Conservation (phyloP, 106 monocot genomes). For the Dioscorea alata region DNA sequence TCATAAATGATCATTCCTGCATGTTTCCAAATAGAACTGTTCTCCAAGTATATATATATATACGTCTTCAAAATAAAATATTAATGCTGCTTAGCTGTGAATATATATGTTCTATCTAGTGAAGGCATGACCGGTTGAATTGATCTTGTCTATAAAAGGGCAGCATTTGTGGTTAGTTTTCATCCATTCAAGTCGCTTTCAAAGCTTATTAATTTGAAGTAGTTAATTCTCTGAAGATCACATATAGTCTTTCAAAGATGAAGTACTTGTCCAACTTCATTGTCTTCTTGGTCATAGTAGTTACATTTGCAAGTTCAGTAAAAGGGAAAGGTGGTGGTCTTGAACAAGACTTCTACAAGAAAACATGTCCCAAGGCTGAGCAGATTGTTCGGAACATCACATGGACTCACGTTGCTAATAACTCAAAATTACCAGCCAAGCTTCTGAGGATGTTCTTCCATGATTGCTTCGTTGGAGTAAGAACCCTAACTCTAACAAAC, state of each 20-base stretch:
- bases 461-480: slow-evolving; percentile 47
- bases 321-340: slow-evolving; percentile 14
- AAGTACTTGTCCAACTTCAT: background rate
- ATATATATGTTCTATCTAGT: background rate
- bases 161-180: background rate
- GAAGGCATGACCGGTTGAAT: background rate
- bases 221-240: too few relatives aligned
- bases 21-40: too few relatives aligned
- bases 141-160: background rate
- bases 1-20: too few relatives aligned
- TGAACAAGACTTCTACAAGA: slow-evolving; percentile 34
- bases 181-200: background rate
- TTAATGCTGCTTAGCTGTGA: too few relatives aligned
- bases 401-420: slow-evolving; percentile 10
- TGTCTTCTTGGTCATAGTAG: background rate
- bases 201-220: too few relatives aligned
- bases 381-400: slow-evolving; percentile 18
- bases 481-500: background rate
- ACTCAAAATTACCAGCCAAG: slow-evolving; percentile 28
- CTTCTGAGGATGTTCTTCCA: slow-evolving; percentile 53
- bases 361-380: slow-evolving; percentile 35
- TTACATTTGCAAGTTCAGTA: background rate
- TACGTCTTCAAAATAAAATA: too few relatives aligned
- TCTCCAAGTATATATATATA: too few relatives aligned
- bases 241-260: background rate